Percentiles rank a stretch among this genome's conserved stretches.
Evolutionary conservation across 148 eudicot species (phyloP).

Genomic region (Amaranthus palmeri): DNA sequence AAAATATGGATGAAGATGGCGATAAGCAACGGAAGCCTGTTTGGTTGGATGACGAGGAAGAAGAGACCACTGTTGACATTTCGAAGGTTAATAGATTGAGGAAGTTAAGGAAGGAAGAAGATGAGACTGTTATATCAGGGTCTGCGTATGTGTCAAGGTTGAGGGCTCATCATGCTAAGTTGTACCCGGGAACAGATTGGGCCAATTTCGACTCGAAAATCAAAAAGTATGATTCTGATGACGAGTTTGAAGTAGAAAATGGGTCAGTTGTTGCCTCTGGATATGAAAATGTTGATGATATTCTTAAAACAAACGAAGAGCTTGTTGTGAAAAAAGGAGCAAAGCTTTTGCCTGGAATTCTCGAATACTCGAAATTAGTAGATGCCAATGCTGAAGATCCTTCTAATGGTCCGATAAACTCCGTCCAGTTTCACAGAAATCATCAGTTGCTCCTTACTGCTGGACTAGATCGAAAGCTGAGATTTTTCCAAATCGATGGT

Average conservation of each 20-base stretch:
- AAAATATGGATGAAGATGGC: constrained; percentile 29
- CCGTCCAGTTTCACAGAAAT: constrained; percentile 89
- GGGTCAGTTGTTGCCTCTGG: constrained; percentile 35
- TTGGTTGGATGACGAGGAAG: constrained; percentile 90
- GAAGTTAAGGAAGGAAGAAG: constrained; percentile 84
- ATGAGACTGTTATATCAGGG: constrained; percentile 70
- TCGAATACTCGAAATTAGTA: constrained; percentile 63
- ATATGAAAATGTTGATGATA: constrained; percentile 39
- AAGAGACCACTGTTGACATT: constrained; percentile 49
- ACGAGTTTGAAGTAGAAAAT: constrained; percentile 55
- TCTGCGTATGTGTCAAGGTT: constrained; percentile 61
- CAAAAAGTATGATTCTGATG: constrained; percentile 55
- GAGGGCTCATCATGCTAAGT: constrained; percentile 77
- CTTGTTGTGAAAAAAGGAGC: constrained; percentile 61
- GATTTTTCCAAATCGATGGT: constrained; percentile 90
- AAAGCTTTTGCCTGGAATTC: constrained; percentile 68
- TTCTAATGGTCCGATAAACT: constrained; percentile 49
- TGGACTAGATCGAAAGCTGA: constrained; percentile 62
- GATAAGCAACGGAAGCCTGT: constrained; percentile 55
- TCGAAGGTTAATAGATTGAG: constrained; percentile 73
- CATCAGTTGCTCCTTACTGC: constrained; percentile 80
- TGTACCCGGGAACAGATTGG: constrained; percentile 86
- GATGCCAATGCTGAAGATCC: constrained; percentile 73
- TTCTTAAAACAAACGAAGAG: constrained; percentile 60
- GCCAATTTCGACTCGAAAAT: constrained; percentile 51